These are phyloP conservation scores for Wickerhamiella spandovensis DNA, from an alignment of 805 yeast genomes.

Conservation along the genomic window DNA sequence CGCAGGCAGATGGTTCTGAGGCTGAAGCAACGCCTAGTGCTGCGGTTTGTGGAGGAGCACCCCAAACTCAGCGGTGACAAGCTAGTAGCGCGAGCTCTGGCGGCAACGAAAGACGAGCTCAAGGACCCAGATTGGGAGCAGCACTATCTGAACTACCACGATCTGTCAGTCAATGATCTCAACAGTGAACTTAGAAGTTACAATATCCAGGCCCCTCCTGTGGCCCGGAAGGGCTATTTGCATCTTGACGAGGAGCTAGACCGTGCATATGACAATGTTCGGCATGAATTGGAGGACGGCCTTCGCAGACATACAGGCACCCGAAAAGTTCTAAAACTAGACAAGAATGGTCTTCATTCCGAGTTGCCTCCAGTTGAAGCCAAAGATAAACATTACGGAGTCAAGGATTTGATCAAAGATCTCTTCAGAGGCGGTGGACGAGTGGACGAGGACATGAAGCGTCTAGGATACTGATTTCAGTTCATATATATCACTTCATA, in stretches of 20 bases:
- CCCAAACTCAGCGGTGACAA: background rate
- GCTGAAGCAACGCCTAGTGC: slow-evolving; percentile 21
- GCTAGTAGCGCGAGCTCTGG: background rate
- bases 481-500: background rate
- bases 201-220: slow-evolving; percentile 49
- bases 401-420: slow-evolving; percentile 17
- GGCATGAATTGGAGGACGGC: slow-evolving; percentile 12
- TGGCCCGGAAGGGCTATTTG: slow-evolving; percentile 46
- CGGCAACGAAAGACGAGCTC: background rate
- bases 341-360: slow-evolving; percentile 8
- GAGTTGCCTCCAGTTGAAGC: slow-evolving; percentile 16
- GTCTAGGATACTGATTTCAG: background rate
- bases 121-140: slow-evolving; percentile 28
- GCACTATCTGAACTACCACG: slow-evolving; percentile 23
- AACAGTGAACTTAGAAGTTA: slow-evolving; percentile 44
- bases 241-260: slow-evolving; percentile 32
- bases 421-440: slow-evolving; percentile 4
- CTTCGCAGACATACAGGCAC: slow-evolving; percentile 8
- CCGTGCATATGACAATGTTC: slow-evolving; percentile 27
- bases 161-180: slow-evolving; percentile 27
- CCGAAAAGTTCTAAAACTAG: slow-evolving; percentile 7
- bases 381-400: slow-evolving; percentile 21
- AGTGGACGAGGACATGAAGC: background rate
- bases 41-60: slow-evolving; percentile 9
- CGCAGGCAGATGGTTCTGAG: slow-evolving; percentile 26